Conservation (phyloP, 164 flowering plant species). For the Tetracentron sinense region DNA sequence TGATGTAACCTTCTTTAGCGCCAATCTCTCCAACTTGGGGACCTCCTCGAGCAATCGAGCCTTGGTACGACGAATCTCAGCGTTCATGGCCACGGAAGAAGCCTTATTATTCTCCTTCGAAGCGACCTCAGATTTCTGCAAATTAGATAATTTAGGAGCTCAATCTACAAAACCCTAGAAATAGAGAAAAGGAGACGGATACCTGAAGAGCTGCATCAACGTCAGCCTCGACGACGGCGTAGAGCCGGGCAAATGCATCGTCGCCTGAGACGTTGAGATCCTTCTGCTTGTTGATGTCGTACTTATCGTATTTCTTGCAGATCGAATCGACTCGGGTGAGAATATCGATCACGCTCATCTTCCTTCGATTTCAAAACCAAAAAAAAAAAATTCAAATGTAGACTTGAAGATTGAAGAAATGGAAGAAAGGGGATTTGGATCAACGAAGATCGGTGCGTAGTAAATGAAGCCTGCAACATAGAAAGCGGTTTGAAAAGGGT, state of each 20-base stretch:
- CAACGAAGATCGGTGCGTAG: too few relatives aligned
- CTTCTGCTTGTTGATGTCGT: conserved; percentile 78
- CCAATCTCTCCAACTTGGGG: conserved; percentile 82
- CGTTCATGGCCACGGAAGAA: conserved; percentile 80
- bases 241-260: conserved; percentile 88
- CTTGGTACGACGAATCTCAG: conserved; percentile 89
- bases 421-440: too few relatives aligned
- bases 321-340: conserved; percentile 75
- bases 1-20: conserved; percentile 62
- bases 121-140: conserved; percentile 74
- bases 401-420: too few relatives aligned
- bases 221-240: conserved; percentile 61
- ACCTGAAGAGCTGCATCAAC: conserved; percentile 51
- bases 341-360: conserved; percentile 87
- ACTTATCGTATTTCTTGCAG: conserved; percentile 82
- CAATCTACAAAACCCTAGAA: conserved; percentile 5
- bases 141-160: conserved; percentile 3
- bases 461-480: too few relatives aligned
- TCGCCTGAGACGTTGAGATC: conserved; percentile 61
- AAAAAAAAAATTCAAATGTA: too few relatives aligned
- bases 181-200: too few relatives aligned
- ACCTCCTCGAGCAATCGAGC: conserved; percentile 84
- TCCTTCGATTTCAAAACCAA: too few relatives aligned
- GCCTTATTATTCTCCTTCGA: conserved; percentile 71
- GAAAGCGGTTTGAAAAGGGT: too few relatives aligned